Percentiles rank a stretch among this genome's conserved stretches.
Evolutionary conservation across 192 early-diverging fungal species (phyloP).

Genomic region (Coemansia sp.): DNA sequence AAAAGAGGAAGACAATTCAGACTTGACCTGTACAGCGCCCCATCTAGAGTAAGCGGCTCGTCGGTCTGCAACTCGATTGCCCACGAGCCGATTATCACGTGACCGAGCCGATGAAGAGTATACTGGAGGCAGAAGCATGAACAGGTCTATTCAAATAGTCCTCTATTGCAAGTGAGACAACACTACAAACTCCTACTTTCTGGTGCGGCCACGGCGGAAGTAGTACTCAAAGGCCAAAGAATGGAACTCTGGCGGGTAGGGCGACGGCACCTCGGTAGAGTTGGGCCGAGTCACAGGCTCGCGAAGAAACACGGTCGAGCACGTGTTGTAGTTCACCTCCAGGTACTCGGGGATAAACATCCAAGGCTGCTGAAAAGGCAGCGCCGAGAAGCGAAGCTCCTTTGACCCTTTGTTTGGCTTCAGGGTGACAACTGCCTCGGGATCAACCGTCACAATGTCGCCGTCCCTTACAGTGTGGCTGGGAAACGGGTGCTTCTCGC

Average conservation of each 20-base stretch:
- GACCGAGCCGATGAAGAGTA: too few species aligned
- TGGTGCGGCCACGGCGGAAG: slow-evolving; percentile 55
- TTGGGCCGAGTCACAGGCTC: slow-evolving; percentile 82
- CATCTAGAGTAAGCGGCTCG: too few species aligned
- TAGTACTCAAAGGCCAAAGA: slow-evolving; percentile 93
- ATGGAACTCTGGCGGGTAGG: slow-evolving; percentile 86
- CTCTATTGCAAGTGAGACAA: too few species aligned
- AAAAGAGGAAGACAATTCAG: too few species aligned
- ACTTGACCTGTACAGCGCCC: too few species aligned
- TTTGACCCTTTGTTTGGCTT: slow-evolving; percentile 51
- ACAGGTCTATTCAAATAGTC: too few species aligned
- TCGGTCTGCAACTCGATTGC: too few species aligned
- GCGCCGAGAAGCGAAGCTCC: slow-evolving; percentile 61
- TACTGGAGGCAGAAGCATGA: too few species aligned
- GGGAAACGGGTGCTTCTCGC: slow-evolving; percentile 71
- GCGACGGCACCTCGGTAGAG: slow-evolving; percentile 88
- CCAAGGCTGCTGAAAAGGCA: slow-evolving; percentile 83
- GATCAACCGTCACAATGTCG: slow-evolving; percentile 83
- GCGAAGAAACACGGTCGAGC: slow-evolving; percentile 83
- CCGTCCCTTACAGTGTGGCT: slow-evolving; percentile 79
- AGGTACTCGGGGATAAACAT: slow-evolving; percentile 97
- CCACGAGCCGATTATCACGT: too few species aligned
- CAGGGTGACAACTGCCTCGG: slow-evolving; percentile 65
- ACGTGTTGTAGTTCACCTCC: slow-evolving; percentile 94
- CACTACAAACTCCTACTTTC: slow-evolving; percentile 40